A percentile compares a stretch with the other conserved stretches of the same genome.
These are phyloP conservation scores for Trichoderma gracile DNA, from an alignment of 2,329 filamentous ascomycete species.

Conservation along the genomic window DNA sequence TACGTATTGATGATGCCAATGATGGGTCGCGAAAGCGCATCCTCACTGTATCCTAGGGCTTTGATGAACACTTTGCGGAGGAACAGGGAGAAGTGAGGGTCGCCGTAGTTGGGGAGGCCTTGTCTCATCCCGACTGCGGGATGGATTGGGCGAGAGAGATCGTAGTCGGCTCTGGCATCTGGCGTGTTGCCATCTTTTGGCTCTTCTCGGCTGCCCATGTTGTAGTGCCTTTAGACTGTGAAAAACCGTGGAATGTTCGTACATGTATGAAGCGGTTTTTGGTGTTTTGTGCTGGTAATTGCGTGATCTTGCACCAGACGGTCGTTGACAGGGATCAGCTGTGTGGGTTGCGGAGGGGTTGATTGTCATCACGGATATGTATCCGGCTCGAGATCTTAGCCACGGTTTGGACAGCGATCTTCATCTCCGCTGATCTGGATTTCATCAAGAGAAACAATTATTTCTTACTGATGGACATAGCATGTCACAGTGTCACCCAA, in stretches of 20 bases:
- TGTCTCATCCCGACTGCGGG: constrained; percentile 58
- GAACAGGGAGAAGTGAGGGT: constrained; percentile 73
- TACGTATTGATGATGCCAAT: constrained; percentile 75
- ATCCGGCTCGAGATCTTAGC: background rate
- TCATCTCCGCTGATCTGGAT: too few relatives aligned
- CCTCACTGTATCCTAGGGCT: constrained; percentile 71
- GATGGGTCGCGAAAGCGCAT: constrained; percentile 68
- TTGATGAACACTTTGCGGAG: constrained; percentile 77
- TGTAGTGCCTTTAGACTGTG: rapidly evolving
- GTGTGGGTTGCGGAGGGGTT: background rate
- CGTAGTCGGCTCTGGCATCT: constrained; percentile 53
- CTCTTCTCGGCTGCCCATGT: background rate
- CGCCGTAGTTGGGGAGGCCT: constrained; percentile 68
- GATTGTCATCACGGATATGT: background rate
- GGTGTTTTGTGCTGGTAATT: background rate
- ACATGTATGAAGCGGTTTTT: too few relatives aligned
- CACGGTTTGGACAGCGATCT: background rate
- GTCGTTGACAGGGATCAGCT: background rate
- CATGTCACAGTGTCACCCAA: too few relatives aligned
- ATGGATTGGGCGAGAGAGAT: constrained; percentile 57
- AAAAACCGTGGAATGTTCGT: background rate
- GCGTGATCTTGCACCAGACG: background rate
- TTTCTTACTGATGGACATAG: too few relatives aligned
- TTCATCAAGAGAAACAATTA: too few relatives aligned
- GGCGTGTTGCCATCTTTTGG: background rate